A percentile compares a stretch with the other conserved stretches of the same genome.
These are phyloP conservation scores for Pascua sp. DNA, from an alignment of 1,284 basidiomycete genomes.

Conservation along the genomic window DNA sequence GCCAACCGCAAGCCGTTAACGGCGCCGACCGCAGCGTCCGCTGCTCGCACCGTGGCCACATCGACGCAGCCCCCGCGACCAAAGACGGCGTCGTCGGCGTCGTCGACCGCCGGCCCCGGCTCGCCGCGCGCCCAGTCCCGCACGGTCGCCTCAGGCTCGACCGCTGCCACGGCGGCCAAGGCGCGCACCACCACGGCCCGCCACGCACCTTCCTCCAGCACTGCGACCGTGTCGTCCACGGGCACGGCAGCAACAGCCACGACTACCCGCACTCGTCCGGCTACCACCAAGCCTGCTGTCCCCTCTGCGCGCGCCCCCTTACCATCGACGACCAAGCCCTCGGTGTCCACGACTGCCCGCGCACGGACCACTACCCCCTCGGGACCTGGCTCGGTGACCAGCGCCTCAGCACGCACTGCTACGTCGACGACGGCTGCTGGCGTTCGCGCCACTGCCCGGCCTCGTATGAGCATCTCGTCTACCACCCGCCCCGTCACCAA, in stretches of 20 bases:
- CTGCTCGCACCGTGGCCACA: constrained; percentile 11
- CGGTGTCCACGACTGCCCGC: constrained; percentile 4
- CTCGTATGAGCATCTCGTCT: neutral
- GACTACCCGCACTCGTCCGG: constrained; percentile 4
- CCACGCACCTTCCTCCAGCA: constrained; percentile 2
- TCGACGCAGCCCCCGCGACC: constrained; percentile 5
- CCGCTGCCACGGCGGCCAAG: constrained; percentile 5
- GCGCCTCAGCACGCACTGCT: neutral
- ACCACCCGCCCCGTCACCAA: constrained; percentile 1
- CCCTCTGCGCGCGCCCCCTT: neutral
- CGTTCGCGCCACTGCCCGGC: neutral
- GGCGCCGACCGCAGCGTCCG: constrained; percentile 18
- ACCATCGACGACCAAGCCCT: neutral
- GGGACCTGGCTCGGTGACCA: neutral
- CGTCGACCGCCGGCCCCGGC: constrained; percentile 12
- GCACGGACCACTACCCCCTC: neutral
- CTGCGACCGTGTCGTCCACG: constrained; percentile 2
- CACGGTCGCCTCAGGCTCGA: constrained; percentile 9
- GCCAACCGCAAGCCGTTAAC: constrained; percentile 21
- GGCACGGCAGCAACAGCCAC: constrained; percentile 1
- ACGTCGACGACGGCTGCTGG: neutral
- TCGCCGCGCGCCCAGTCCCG: constrained; percentile 9
- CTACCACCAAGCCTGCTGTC: constrained; percentile 3
- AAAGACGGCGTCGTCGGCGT: constrained; percentile 12
- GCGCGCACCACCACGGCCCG: constrained; percentile 5